Evolutionary conservation across 202 grass and related monocot genomes (phyloP).

Genomic region (Cymbopogon flexuosus): DNA sequence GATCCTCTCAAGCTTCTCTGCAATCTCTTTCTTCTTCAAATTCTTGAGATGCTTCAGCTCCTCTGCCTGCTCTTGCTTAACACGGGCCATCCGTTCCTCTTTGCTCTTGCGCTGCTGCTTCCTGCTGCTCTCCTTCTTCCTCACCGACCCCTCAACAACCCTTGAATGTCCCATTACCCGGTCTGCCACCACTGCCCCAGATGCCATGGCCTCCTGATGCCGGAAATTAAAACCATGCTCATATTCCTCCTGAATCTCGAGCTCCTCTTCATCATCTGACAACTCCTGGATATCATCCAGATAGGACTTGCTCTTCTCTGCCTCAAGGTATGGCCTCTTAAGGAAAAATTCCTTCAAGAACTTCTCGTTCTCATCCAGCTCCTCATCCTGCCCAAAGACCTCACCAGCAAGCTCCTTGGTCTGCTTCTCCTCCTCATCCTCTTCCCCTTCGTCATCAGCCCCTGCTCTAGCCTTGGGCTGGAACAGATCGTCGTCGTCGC

Average conservation of each 20-base stretch:
- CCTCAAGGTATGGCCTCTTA: conserved; percentile 49
- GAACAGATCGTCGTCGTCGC: conserved; percentile 34
- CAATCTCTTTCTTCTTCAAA: conserved; percentile 93
- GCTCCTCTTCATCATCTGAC: conserved; percentile 55
- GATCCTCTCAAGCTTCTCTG: conserved; percentile 72
- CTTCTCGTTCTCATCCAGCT: conserved; percentile 62
- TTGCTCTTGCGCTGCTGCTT: conserved; percentile 85
- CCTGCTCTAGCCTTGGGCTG: conserved; percentile 26
- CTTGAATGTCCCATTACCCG: conserved; percentile 69
- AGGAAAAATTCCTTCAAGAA: conserved; percentile 75
- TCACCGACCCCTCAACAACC: conserved; percentile 78
- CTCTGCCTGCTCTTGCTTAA: conserved; percentile 59
- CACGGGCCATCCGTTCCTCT: conserved; percentile 62
- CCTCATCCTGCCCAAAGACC: conserved; percentile 62
- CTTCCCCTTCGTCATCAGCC: conserved; percentile 1
- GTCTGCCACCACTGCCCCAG: conserved; percentile 39
- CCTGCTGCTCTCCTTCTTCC: conserved; percentile 64
- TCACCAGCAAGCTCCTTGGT: conserved; percentile 47
- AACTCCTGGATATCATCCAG: conserved; percentile 42
- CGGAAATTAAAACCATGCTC: conserved; percentile 45
- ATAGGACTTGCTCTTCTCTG: conserved; percentile 24
- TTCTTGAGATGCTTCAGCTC: conserved; percentile 94
- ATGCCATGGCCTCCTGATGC: conserved; percentile 56
- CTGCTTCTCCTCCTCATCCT: conserved; percentile 38
- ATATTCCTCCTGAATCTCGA: conserved; percentile 56